Percentiles rank a stretch among this genome's conserved stretches.
Evolutionary conservation across 345 rosid genomes (phyloP).

Genomic region (Eucalyptus albens): DNA sequence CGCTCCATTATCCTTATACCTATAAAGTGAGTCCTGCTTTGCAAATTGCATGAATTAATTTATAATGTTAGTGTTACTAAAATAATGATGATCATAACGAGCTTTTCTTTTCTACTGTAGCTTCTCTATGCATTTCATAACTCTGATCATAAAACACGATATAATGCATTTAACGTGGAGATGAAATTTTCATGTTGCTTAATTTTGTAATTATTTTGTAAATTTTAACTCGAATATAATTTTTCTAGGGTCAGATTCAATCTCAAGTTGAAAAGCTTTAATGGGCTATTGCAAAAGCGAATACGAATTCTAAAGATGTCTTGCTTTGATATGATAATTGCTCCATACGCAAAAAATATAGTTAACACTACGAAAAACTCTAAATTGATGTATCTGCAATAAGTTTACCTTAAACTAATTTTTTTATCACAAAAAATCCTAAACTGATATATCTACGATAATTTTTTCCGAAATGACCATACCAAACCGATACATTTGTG

Average conservation of each 20-base stretch:
- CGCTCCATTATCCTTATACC: background rate
- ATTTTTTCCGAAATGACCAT: no score
- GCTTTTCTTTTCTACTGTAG: background rate
- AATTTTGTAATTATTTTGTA: background rate
- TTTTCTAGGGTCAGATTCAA: background rate
- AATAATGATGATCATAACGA: background rate
- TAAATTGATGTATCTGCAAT: fast-evolving
- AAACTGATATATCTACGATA: fast-evolving
- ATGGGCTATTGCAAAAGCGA: background rate
- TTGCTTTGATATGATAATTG: background rate
- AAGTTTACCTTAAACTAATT: no score
- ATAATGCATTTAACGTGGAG: background rate
- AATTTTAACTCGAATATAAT: background rate
- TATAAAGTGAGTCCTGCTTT: background rate
- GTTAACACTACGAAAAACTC: no score
- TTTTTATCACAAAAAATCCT: fast-evolving
- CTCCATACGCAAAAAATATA: background rate
- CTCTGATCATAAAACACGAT: background rate
- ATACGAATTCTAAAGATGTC: background rate
- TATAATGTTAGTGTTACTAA: background rate
- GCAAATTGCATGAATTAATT: background rate
- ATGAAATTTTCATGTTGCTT: background rate
- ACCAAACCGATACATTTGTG: fast-evolving
- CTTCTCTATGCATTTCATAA: background rate
- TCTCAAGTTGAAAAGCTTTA: background rate